Conservation (phyloP, 352 stramenopile species). For the Phytopythium montanum region DNA sequence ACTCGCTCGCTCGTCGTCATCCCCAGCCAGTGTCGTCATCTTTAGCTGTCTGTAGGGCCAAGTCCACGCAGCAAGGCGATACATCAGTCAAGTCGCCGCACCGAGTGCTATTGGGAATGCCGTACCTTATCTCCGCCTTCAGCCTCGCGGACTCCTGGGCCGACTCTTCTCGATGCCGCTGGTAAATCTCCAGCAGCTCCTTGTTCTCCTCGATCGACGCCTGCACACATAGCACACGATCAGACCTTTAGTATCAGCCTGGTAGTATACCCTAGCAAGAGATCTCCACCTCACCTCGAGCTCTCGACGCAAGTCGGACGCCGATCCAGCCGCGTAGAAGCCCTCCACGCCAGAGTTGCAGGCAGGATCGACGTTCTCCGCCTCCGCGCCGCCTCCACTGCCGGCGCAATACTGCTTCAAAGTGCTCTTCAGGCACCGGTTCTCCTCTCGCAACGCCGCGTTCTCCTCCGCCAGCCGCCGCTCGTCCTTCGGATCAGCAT, state of each 20-base stretch:
- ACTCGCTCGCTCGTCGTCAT: not conserved
- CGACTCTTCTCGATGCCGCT: conserved; percentile 63
- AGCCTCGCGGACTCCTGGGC: conserved; percentile 40
- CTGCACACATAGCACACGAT: conserved; percentile 15
- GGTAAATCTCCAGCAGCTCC: conserved; percentile 66
- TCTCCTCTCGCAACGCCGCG: conserved; percentile 48
- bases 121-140: conserved; percentile 40
- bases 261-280: not conserved
- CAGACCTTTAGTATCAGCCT: not conserved
- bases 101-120: too few relatives aligned
- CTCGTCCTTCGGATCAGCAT: not conserved
- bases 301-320: conserved; percentile 47
- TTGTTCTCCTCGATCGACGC: conserved; percentile 69
- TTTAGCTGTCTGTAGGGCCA: not conserved
- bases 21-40: not conserved
- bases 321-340: conserved; percentile 13
- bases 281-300: conserved; percentile 19
- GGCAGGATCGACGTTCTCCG: conserved; percentile 13
- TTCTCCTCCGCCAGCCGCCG: conserved; percentile 37
- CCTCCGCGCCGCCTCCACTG: conserved; percentile 4
- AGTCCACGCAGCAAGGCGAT: not conserved
- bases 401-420: conserved; percentile 49
- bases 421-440: conserved; percentile 61
- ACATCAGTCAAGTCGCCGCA: too few relatives aligned
- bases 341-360: not conserved